Conservation (phyloP, 75 land plant species). For the Chamaecyparis obtusa region DNA sequence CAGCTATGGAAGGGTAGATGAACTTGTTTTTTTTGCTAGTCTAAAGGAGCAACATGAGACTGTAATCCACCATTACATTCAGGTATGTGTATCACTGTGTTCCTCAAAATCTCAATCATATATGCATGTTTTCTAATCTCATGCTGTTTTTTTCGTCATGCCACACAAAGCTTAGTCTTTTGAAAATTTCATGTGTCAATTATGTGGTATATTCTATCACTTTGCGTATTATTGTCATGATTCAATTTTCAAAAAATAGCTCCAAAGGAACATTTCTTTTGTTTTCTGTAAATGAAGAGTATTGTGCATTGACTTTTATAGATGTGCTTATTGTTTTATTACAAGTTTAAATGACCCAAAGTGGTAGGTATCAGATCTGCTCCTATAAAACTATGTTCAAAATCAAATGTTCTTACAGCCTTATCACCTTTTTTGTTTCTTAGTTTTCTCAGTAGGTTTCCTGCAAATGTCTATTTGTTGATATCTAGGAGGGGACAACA, state of each 20-base stretch:
- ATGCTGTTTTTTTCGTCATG: neutral
- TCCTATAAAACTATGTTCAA: neutral
- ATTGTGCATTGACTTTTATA: neutral
- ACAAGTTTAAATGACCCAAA: neutral
- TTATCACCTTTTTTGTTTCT: neutral
- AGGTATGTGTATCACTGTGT: conserved; percentile 46
- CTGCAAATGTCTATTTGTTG: neutral
- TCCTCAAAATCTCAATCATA: neutral
- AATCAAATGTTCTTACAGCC: neutral
- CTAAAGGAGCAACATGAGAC: conserved; percentile 92
- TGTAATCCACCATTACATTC: conserved; percentile 89
- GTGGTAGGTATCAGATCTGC: neutral
- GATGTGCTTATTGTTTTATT: neutral
- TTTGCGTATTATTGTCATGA: neutral
- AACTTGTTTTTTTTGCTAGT: conserved; percentile 90
- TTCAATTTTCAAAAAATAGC: neutral
- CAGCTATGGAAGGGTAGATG: conserved; percentile 97
- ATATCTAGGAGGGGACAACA: too few species aligned
- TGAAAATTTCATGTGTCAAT: neutral
- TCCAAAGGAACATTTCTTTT: neutral
- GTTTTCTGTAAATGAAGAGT: neutral
- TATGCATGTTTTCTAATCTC: neutral
- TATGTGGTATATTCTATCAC: conserved; percentile 5
- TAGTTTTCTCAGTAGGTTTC: neutral
- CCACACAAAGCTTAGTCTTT: neutral